A percentile compares a stretch with the other conserved stretches of the same genome.
These are phyloP conservation scores for Talaromyces stipitatus DNA, from an alignment of 495 filamentous ascomycete species.

Conservation along the genomic window DNA sequence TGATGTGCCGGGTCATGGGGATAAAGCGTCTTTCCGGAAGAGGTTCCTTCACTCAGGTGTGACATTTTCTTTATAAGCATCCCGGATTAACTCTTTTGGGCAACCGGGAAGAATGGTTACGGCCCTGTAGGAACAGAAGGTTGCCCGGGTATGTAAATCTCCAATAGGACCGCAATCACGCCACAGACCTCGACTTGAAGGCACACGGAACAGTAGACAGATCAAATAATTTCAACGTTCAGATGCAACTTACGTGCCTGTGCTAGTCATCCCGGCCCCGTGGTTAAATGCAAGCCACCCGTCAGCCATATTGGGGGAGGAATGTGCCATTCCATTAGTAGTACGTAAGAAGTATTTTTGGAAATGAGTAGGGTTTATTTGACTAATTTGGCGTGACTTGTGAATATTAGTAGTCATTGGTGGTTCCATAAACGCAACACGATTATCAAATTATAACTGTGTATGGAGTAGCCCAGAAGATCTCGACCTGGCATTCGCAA, in stretches of 20 bases:
- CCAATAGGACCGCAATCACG: not conserved
- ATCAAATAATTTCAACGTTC: not conserved
- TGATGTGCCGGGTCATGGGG: not conserved
- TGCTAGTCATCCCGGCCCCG: not conserved
- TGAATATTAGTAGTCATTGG: not conserved
- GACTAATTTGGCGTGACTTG: not conserved
- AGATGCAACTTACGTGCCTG: not conserved
- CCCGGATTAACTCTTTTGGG: not conserved
- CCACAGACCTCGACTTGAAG: not conserved
- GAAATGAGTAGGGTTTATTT: not conserved
- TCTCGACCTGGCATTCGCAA: not conserved
- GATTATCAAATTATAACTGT: not conserved
- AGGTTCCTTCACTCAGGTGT: not conserved
- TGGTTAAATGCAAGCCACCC: not conserved
- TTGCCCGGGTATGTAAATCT: not conserved
- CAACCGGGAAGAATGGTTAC: not conserved
- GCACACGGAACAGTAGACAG: not conserved
- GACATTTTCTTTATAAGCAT: not conserved
- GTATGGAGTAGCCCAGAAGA: not conserved
- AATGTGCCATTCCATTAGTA: not conserved
- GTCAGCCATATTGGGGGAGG: not conserved
- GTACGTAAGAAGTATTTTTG: not conserved
- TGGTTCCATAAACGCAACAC: not conserved
- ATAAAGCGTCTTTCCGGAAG: not conserved
- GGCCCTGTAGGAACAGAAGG: not conserved